Conservation (phyloP, 345 rosid species). For the Turnera subulata region DNA sequence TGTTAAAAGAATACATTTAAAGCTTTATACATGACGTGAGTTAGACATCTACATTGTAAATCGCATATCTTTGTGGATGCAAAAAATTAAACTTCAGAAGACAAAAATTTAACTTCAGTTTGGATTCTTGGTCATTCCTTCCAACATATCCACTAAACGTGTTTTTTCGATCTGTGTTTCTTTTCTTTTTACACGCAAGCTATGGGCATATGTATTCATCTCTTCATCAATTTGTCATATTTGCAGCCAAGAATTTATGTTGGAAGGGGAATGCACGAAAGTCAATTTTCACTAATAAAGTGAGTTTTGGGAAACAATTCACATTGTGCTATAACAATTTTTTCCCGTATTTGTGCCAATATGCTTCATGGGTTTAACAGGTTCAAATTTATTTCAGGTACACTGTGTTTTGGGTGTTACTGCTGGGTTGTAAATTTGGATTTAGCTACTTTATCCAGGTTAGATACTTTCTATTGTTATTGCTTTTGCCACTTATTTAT, state of each 20-base stretch:
- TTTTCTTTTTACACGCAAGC: no score
- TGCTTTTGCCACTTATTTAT: background rate
- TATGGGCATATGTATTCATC: conserved; percentile 6
- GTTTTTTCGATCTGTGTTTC: no score
- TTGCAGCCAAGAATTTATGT: conserved; percentile 89
- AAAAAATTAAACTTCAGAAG: no score
- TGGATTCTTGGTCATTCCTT: no score
- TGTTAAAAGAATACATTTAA: no score
- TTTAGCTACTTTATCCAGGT: conserved; percentile 88
- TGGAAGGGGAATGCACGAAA: conserved; percentile 99
- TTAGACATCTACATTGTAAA: no score
- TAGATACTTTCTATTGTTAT: conserved; percentile 7
- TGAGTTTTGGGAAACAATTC: conserved; percentile 39
- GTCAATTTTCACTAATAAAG: conserved; percentile 87
- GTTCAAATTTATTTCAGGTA: conserved; percentile 50
- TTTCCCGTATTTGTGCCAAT: background rate
- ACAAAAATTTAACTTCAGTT: no score
- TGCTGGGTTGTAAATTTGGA: conserved; percentile 60
- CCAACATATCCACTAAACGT: no score
- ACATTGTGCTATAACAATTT: background rate
- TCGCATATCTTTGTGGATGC: no score
- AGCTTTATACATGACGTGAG: no score
- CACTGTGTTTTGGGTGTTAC: conserved; percentile 83
- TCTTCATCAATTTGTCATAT: conserved; percentile 20
- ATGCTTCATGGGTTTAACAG: conserved; percentile 11